These are phyloP conservation scores for Paratrimastix pyriformis DNA, from an alignment of 78 protist genomes.

Conservation along the genomic window DNA sequence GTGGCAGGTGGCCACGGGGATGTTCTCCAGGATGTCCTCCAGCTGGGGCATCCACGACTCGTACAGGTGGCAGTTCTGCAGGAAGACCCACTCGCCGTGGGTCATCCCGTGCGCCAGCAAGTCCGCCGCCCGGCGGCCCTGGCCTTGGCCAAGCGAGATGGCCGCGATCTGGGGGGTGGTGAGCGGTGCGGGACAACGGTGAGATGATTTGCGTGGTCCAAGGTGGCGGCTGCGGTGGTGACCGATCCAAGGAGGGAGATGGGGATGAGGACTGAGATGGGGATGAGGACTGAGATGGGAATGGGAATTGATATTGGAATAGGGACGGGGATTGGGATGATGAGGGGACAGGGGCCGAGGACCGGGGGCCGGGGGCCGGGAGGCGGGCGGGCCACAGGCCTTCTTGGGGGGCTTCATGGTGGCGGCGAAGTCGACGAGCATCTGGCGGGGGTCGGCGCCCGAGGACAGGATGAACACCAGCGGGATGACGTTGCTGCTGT, in stretches of 20 bases:
- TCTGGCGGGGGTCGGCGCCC: constrained; percentile 73
- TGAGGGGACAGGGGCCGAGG: no score
- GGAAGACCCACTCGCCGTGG: constrained; percentile 42
- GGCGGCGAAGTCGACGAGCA: background rate
- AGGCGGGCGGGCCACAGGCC: no score
- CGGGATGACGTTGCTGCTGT: constrained; percentile 47
- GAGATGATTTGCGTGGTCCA: no score
- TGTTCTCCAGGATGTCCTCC: constrained; percentile 28
- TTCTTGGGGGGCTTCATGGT: background rate
- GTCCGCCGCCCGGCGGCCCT: constrained; percentile 47
- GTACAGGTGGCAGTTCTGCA: constrained; percentile 74
- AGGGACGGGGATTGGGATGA: no score
- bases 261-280: no score
- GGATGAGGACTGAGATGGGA: no score
- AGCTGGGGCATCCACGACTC: constrained; percentile 53
- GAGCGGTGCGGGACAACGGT: no score
- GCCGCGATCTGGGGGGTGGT: background rate
- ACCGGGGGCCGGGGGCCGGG: no score
- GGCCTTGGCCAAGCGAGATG: constrained; percentile 72
- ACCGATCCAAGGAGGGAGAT: no score
- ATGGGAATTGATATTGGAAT: no score
- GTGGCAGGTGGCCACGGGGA: constrained; percentile 19
- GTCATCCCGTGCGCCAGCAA: constrained; percentile 16
- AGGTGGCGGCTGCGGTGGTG: no score
- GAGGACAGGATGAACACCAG: constrained; percentile 72